phyloP scores from a whole-genome alignment of 176 grass and related monocot genomes.

The Zizania latifolia region DNA sequence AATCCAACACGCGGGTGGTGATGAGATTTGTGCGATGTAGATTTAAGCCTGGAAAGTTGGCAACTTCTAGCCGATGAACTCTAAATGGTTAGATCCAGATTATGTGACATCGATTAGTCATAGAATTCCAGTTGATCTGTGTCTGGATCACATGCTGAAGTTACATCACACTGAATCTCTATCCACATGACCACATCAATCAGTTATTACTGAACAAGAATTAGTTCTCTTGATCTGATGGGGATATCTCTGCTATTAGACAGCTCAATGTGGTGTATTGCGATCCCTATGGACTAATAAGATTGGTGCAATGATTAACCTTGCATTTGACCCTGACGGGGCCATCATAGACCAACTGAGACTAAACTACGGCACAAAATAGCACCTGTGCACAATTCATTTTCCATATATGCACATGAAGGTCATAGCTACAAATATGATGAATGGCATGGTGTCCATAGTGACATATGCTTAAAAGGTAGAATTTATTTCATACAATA shows the following conservation, averaged over 20 bases:
- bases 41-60: neutral
- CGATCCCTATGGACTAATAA: neutral
- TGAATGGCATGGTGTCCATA: neutral
- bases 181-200: too few species aligned
- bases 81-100: conserved; percentile 24
- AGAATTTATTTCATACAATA: neutral
- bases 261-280: neutral
- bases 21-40: neutral
- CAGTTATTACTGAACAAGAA: too few species aligned
- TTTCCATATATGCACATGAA: neutral
- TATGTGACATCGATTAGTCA: neutral
- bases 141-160: neutral
- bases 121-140: conserved; percentile 27
- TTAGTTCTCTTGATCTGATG: neutral
- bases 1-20: neutral
- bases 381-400: neutral
- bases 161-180: neutral
- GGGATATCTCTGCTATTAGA: neutral
- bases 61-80: neutral
- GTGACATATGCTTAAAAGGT: neutral
- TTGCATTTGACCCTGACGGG: neutral
- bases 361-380: neutral
- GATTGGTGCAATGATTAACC: neutral
- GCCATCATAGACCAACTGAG: neutral
- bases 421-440: neutral